Base-by-base conservation (phyloP, 257 asterid species). In the Jaltomata sinuosa region DNA sequence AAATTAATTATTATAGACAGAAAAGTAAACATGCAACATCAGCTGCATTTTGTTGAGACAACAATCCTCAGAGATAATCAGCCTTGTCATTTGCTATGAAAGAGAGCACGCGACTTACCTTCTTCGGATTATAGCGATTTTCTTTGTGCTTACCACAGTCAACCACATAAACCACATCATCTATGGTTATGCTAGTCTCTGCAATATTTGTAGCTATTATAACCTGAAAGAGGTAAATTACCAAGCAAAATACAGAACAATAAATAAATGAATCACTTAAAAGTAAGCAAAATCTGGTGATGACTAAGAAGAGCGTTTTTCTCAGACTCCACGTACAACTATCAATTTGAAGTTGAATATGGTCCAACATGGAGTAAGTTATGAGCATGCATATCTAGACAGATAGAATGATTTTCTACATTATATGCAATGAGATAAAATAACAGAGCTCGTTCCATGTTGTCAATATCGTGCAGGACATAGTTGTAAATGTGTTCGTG, bases 101-200 rank as follows among this genome's bases (percentile, higher is more conserved):
- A 77, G 81, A 47, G 29, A 49, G 81, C 45, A 77, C 45, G 49
- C 21, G 49, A 89, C 87, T 14, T 78, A 92, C 99, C 99, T 94
- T 96, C 86, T 88, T 91, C 49, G 99, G 99, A 86, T 94, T 94
- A 85, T 92, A 96, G 74, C 94, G 99, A 87, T 91, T 94, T 92
- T 96, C 99, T 91, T 96, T 96, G 79, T 96, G 99, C 91, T 92
- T 96, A 86, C 99, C 99, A 88, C 93, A 87, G 88, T 96, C 99
- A 36, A 96, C 93, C 90, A 96, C 99, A 92, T 94, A 94, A 61
- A 96, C 97, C 84, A 94, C 92, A 72, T 94, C 99, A 86, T 96
- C 99, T 86, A 96, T 94, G 74, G 99, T 96, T 89, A 96, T 93
- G 91, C 99, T 96, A 83, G 99, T 94, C 90, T 96, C 99, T 64